These are phyloP conservation scores for Candida xyloterini DNA, from an alignment of 805 yeast species.

Conservation along the genomic window DNA sequence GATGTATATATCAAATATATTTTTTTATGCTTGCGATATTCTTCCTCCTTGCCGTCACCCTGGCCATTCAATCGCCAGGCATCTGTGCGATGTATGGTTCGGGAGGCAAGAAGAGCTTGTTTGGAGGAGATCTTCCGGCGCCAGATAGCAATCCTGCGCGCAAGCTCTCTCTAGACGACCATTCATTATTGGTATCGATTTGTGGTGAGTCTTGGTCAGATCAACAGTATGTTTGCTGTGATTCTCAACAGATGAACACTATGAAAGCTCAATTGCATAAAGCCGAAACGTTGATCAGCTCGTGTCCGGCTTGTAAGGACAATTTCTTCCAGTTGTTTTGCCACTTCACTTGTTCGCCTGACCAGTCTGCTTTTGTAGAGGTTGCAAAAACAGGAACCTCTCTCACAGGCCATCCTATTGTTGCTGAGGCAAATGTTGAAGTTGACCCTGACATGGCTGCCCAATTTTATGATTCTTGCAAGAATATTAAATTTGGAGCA, in stretches of 20 bases:
- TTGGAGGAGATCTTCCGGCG: constrained; percentile 81
- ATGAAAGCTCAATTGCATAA: constrained; percentile 62
- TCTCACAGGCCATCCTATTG: constrained; percentile 53
- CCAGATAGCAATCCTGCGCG: constrained; percentile 53
- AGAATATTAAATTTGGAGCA: constrained; percentile 85
- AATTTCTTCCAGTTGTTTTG: constrained; percentile 85
- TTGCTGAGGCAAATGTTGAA: constrained; percentile 65
- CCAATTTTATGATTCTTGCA: constrained; percentile 77
- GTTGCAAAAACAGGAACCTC: constrained; percentile 53
- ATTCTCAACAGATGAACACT: constrained; percentile 53
- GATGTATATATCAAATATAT: neutral
- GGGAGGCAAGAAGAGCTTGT: constrained; percentile 76
- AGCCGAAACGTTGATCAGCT: constrained; percentile 76
- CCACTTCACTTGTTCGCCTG: constrained; percentile 84
- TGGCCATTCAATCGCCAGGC: constrained; percentile 37
- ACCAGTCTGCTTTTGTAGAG: constrained; percentile 72
- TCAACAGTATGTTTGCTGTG: constrained; percentile 62
- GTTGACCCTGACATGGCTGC: constrained; percentile 60
- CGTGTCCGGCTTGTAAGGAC: constrained; percentile 90
- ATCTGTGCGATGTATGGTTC: constrained; percentile 54
- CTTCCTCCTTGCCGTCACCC: constrained; percentile 9
- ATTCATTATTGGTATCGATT: constrained; percentile 46
- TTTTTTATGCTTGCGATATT: constrained; percentile 6
- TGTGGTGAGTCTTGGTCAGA: constrained; percentile 72
- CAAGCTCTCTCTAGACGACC: constrained; percentile 43